These are phyloP conservation scores for Dictyostelium capitatum DNA, from an alignment of 78 protist genomes.

Conservation along the genomic window DNA sequence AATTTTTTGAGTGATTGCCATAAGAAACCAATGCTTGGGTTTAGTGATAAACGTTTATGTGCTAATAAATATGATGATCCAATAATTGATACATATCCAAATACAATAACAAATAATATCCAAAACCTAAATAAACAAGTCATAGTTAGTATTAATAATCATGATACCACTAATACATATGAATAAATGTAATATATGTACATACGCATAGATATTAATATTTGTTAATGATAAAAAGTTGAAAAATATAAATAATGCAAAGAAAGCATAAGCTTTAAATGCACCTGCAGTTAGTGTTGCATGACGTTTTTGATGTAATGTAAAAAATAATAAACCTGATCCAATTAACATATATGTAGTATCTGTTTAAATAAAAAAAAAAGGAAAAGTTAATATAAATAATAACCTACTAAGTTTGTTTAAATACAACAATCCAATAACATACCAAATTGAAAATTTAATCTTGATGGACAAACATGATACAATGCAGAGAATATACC, in stretches of 20 bases:
- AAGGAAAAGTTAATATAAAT: not conserved
- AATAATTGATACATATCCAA: conserved; percentile 72
- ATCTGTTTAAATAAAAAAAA: conserved; percentile 17
- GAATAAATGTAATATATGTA: not conserved
- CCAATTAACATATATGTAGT: conserved; percentile 84
- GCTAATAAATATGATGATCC: conserved; percentile 79
- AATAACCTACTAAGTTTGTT: too few species aligned
- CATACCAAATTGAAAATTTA: conserved; percentile 85
- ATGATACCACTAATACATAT: not conserved
- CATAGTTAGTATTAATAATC: not conserved
- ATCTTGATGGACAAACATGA: conserved; percentile 83
- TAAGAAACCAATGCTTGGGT: conserved; percentile 22
- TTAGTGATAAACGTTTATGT: conserved; percentile 43
- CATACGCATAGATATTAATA: conserved; percentile 69
- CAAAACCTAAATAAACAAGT: conserved; percentile 51
- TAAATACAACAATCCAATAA: too few species aligned
- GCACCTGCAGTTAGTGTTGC: conserved; percentile 82
- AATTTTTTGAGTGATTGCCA: conserved; percentile 30
- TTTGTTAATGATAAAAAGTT: conserved; percentile 53
- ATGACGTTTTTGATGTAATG: conserved; percentile 81
- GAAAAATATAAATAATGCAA: conserved; percentile 66
- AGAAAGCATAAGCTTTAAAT: conserved; percentile 70
- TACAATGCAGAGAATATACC: conserved; percentile 80
- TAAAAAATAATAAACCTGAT: conserved; percentile 69
- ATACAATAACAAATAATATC: conserved; percentile 43